Conservation (phyloP, 208 protist species). For the Leishmania tarentolae region DNA sequence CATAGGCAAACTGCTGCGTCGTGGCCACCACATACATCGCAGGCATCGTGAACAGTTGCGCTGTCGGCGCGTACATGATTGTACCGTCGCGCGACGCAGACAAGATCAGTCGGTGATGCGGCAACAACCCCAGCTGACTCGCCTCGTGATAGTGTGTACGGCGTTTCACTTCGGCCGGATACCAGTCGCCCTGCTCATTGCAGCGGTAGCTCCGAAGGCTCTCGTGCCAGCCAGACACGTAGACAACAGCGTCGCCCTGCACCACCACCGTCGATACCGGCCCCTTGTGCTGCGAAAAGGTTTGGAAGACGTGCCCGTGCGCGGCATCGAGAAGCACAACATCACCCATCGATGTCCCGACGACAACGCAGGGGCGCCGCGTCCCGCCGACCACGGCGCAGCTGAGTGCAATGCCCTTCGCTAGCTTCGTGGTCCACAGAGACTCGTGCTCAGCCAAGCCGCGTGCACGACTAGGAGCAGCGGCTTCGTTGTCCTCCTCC, state of each 20-base stretch:
- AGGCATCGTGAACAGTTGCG: constrained; percentile 64
- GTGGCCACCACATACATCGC: constrained; percentile 75
- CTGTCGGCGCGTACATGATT: constrained; percentile 63
- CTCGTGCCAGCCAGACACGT: constrained; percentile 89
- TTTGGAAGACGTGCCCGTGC: constrained; percentile 65
- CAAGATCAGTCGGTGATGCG: constrained; percentile 64
- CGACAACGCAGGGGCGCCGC: constrained; percentile 56
- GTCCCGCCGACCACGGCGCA: constrained; percentile 45
- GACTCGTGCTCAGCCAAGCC: constrained; percentile 60
- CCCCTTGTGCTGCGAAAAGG: constrained; percentile 86
- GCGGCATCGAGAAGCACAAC: constrained; percentile 76
- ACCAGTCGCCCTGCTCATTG: constrained; percentile 44
- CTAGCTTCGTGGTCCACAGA: constrained; percentile 73
- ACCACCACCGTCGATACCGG: constrained; percentile 65
- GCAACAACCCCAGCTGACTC: constrained; percentile 57
- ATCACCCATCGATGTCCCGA: constrained; percentile 84
- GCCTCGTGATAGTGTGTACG: constrained; percentile 92
- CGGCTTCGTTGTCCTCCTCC: background rate
- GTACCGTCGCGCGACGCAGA: constrained; percentile 84
- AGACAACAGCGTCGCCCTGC: constrained; percentile 51
- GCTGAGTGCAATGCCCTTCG: constrained; percentile 80
- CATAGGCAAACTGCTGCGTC: constrained; percentile 76
- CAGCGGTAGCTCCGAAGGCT: constrained; percentile 65
- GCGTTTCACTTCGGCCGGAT: constrained; percentile 88
- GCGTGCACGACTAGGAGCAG: constrained; percentile 12